Base-by-base conservation (phyloP, 2,329 filamentous ascomycete genomes). In the Allantophomopsis lycopodina region DNA sequence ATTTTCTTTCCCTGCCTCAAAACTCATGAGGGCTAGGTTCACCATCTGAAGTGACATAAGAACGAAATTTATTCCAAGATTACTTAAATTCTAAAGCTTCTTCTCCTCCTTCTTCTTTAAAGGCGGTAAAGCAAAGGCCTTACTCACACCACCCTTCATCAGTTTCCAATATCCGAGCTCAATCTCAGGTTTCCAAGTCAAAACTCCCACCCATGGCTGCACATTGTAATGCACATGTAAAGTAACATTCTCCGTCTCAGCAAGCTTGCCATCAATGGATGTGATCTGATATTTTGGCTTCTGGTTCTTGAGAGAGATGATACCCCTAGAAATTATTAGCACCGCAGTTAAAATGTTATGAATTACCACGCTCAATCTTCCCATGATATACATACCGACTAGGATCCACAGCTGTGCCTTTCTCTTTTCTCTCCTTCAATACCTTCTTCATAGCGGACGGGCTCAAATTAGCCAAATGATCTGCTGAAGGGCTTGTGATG, bases 241-340 rank as follows among this genome's bases (percentile, higher is more conserved):
- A 21, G 75, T 79, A 41, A 89, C 85, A 56, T 91, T 78, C 38
- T 71, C 65, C 37, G 76, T 68, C 53, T 81, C 71, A 35, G 84
- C 83, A 48, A 96, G 70, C 59, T 78, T 79, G 44, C 88, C 83
- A 10, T 72, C 73, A 10, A 89, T 83, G 59, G 95, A 87, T 4
- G 88, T 94, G 62, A 98, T 91, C 57, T 94, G 87, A 68, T 98
- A 98, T 62, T 98, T 98, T 2, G 88, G 83, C 55, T 80, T 82
- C 59, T 94, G 85, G 60, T 88, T 88, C 55, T 78, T 76, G 48
- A 96, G 70, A 42, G 75, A 71, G 32, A 96, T 63, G 39, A 83
- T 71, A 21, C 88, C 89, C 5, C 79, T 78, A 42, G 42, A 8
- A 3, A 10, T 6, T 10, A 28, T 28, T 38, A 6, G 39, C 40